Percentiles rank a stretch among this genome's conserved stretches.
Conservation (phyloP, 352 stramenopile genomes). For the Elongisporangium undulatum region DNA sequence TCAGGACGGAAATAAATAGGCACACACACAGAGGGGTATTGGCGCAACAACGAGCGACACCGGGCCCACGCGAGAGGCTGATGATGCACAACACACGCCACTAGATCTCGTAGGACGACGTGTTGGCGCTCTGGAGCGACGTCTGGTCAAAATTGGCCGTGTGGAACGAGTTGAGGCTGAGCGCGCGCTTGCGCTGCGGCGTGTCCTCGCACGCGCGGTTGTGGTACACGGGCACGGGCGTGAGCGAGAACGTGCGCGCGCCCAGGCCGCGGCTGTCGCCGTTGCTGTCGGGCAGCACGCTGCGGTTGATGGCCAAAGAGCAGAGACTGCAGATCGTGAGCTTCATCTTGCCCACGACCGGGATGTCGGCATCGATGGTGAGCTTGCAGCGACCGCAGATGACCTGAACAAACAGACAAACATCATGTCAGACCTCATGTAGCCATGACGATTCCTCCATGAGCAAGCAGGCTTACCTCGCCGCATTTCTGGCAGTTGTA, state of each 20-base stretch:
- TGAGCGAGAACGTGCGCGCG: slow-evolving; percentile 46
- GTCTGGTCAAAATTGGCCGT: slow-evolving; percentile 81
- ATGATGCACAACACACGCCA: too few species aligned
- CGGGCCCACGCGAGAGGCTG: too few species aligned
- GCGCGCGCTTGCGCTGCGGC: slow-evolving; percentile 31
- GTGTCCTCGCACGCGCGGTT: slow-evolving; percentile 21
- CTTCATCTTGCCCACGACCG: slow-evolving; percentile 83
- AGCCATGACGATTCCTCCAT: neutral
- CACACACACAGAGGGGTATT: too few species aligned
- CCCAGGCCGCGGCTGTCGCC: slow-evolving; percentile 19
- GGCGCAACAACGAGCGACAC: too few species aligned
- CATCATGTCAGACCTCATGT: slow-evolving; percentile 2
- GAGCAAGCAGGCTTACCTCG: slow-evolving; percentile 28
- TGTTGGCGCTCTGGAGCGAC: slow-evolving; percentile 21
- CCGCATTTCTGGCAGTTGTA: slow-evolving; percentile 86
- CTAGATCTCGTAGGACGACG: too few species aligned
- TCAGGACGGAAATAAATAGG: too few species aligned
- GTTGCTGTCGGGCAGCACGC: slow-evolving; percentile 41
- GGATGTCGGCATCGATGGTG: slow-evolving; percentile 75
- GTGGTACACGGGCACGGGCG: slow-evolving; percentile 19
- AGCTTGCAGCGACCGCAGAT: slow-evolving; percentile 72
- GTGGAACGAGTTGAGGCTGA: slow-evolving; percentile 78
- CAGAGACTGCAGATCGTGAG: slow-evolving; percentile 81
- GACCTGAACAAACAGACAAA: slow-evolving; percentile 21
- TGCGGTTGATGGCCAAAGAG: slow-evolving; percentile 73